Base-by-base conservation (phyloP, 202 grass and related monocot species). In the Bolboschoenoplectus hybrid region DNA sequence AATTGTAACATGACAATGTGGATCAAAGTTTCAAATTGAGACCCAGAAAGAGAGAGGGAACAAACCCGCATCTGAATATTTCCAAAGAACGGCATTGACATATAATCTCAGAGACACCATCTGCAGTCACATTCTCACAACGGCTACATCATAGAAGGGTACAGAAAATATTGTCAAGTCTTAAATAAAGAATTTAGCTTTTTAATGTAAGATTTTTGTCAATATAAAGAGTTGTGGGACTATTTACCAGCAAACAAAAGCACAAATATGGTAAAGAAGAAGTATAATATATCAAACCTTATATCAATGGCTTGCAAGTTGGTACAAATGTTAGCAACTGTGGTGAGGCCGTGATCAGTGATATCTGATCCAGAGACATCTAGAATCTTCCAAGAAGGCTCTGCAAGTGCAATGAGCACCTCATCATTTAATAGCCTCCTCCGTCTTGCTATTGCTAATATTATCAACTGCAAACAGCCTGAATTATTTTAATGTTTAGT, bases 31-130 rank as follows among this genome's bases (percentile, higher is more conserved):
- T 39, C 14, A 60, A 60, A 46, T 47, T 49, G 14, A 14, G 34
- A 78, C 40, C 2, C 6, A 80, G 76, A 85, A 9, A 62, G 12
- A 82, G 60, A 6, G 63, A 88, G 60, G 85, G 85, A 70, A 46
- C 85, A 89, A 95, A 95, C 93, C 96, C 96, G 89, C 93, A 98
- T 98, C 96, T 94, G 62, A 98, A 87, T 88, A 92, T 94, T 87
- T 95, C 90, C 91, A 98, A 85, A 58, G 74, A 94, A 80, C 55
- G 86, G 63, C 93, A 98, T 43, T 88, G 90, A 82, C 80, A 69
- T 88, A 95, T 87, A 44, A 98, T 82, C 61, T 92, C 93, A 0
- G 96, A 95, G 50, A 96, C 85, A 86, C 90, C 89, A 53, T 64
- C 75, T 51, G 65, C 39, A 85, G 90, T 96, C 85, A 96, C 87